Percentiles rank a stretch among this genome's conserved stretches.
phyloP scores from a whole-genome alignment of 441 rosid genomes.

The Cnidoscolus chayamansa region DNA sequence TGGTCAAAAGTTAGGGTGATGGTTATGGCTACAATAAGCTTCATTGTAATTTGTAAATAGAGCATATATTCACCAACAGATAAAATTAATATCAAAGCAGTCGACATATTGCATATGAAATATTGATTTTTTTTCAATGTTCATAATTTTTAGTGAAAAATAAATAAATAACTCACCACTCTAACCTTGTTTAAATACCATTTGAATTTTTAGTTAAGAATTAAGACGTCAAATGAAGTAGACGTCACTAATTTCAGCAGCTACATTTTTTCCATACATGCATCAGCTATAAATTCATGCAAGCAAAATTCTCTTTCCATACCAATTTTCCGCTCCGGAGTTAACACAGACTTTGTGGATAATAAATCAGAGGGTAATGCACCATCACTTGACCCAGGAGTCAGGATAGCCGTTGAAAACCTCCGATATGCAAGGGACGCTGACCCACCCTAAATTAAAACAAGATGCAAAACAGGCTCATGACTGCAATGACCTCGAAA shows the following conservation, averaged over 20 bases:
- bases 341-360: conserved; percentile 34
- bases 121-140: not conserved
- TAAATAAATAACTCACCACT: not conserved
- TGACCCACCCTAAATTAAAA: conserved; percentile 40
- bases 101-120: not conserved
- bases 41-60: not conserved
- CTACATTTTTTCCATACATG: not conserved
- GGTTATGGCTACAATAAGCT: not conserved
- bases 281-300: not conserved
- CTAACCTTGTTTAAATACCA: not conserved
- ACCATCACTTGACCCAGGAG: conserved; percentile 49
- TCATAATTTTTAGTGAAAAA: not conserved
- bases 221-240: not conserved
- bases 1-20: not conserved
- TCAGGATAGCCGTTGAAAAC: conserved; percentile 48
- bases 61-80: too few species aligned
- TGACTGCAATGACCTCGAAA: not conserved
- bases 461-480: not conserved
- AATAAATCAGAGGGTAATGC: conserved; percentile 62
- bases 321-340: conserved; percentile 57
- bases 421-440: conserved; percentile 39
- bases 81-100: not conserved
- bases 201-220: not conserved
- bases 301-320: not conserved
- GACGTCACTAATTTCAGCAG: not conserved